These are phyloP conservation scores for Agrocybe praecox DNA, from an alignment of 768 basidiomycete genomes.

Conservation along the genomic window DNA sequence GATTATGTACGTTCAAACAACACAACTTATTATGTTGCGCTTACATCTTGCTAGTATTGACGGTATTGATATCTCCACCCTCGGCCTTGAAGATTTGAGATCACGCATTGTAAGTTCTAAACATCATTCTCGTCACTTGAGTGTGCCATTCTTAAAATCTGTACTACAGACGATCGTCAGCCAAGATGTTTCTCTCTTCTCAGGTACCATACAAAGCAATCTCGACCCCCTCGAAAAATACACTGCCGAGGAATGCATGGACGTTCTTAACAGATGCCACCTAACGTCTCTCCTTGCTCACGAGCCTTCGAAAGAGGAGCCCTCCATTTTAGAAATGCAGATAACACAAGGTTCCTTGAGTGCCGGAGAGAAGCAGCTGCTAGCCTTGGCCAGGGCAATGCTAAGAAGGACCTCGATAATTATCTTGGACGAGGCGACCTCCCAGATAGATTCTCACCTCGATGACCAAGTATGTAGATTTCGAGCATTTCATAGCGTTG, in stretches of 20 bases:
- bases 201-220: constrained; percentile 73
- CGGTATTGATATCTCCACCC: constrained; percentile 64
- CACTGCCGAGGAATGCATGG: constrained; percentile 61
- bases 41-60: constrained; percentile 50
- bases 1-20: constrained; percentile 49
- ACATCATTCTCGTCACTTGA: not conserved
- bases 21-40: not conserved
- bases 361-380: constrained; percentile 78
- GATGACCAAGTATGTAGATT: constrained; percentile 57
- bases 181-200: constrained; percentile 76
- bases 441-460: constrained; percentile 70
- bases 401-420: constrained; percentile 66
- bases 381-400: constrained; percentile 71
- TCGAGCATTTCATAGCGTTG: not conserved
- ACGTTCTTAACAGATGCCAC: constrained; percentile 69
- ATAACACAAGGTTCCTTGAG: constrained; percentile 70
- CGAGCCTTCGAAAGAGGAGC: constrained; percentile 29
- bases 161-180: constrained; percentile 63
- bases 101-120: constrained; percentile 52
- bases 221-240: constrained; percentile 67
- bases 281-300: constrained; percentile 47
- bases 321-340: constrained; percentile 54
- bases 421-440: constrained; percentile 80
- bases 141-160: not conserved
- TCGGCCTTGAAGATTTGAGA: constrained; percentile 71